A percentile compares a stretch with the other conserved stretches of the same genome.
Evolutionary conservation across 2,329 filamentous ascomycete species (phyloP).

Genomic region (Aspergillus spinulosporus): DNA sequence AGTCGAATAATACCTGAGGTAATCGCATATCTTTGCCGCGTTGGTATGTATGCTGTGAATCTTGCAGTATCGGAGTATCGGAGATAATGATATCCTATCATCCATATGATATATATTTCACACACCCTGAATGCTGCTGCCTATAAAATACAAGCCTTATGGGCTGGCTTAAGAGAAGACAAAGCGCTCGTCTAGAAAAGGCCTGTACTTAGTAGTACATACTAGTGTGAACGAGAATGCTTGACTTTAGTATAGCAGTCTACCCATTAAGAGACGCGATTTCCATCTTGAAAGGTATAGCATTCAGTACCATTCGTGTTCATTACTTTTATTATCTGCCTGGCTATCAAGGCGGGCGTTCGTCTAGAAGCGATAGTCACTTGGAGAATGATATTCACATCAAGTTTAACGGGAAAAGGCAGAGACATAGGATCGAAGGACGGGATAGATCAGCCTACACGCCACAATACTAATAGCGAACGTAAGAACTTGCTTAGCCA

Average conservation of each 20-base stretch:
- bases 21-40: neutral
- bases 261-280: no score
- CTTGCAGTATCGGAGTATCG: neutral
- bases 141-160: no score
- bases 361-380: slow-evolving; percentile 19
- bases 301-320: slow-evolving; percentile 14
- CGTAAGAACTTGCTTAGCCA: neutral
- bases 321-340: slow-evolving; percentile 18
- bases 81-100: slow-evolving; percentile 13
- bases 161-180: no score
- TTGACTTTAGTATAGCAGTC: no score
- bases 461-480: neutral
- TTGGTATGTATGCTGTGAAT: neutral
- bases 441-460: neutral
- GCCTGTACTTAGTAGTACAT: no score
- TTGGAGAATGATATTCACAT: slow-evolving; percentile 10
- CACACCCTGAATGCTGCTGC: no score
- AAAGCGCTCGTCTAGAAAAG: no score
- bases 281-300: neutral
- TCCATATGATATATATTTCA: neutral
- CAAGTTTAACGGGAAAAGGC: slow-evolving; percentile 9
- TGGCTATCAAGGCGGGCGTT: slow-evolving; percentile 19
- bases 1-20: neutral
- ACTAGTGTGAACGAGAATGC: no score
- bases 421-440: slow-evolving; percentile 8